Evolutionary conservation across 2,329 filamentous ascomycete species (phyloP).

Genomic region (Aspergillus ochraceoroseus): DNA sequence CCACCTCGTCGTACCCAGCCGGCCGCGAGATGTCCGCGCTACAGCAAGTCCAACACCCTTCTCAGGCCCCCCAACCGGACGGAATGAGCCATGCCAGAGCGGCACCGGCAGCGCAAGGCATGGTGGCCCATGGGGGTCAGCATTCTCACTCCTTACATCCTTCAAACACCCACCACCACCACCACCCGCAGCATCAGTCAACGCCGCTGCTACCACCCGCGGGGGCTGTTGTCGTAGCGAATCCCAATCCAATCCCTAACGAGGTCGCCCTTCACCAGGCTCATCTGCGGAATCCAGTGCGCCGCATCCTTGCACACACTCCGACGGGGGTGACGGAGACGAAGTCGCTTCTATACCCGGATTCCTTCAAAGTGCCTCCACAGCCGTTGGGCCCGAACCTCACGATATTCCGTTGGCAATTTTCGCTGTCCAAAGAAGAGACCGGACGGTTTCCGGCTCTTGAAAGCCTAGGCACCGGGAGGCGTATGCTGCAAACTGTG

Average conservation of each 20-base stretch:
- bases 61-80: too few relatives aligned
- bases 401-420: conserved; percentile 32
- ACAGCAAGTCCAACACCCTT: too few relatives aligned
- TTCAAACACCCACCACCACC: too few relatives aligned
- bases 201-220: conserved; percentile 37
- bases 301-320: conserved; percentile 31
- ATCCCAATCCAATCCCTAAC: conserved; percentile 44
- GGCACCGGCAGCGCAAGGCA: too few relatives aligned
- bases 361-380: conserved; percentile 31
- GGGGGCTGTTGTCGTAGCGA: conserved; percentile 32
- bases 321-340: conserved; percentile 23
- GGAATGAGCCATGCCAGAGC: too few relatives aligned
- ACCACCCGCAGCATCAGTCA: not conserved
- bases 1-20: too few relatives aligned
- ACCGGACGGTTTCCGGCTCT: conserved; percentile 33
- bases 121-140: too few relatives aligned
- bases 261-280: conserved; percentile 55
- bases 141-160: too few relatives aligned
- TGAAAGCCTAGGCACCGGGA: conserved; percentile 15
- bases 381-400: conserved; percentile 25
- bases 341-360: conserved; percentile 37
- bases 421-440: conserved; percentile 33
- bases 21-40: too few relatives aligned
- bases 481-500: conserved; percentile 32
- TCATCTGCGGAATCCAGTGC: conserved; percentile 51